These are phyloP conservation scores for Candida morakotiae DNA, from an alignment of 805 yeast genomes.

Conservation along the genomic window DNA sequence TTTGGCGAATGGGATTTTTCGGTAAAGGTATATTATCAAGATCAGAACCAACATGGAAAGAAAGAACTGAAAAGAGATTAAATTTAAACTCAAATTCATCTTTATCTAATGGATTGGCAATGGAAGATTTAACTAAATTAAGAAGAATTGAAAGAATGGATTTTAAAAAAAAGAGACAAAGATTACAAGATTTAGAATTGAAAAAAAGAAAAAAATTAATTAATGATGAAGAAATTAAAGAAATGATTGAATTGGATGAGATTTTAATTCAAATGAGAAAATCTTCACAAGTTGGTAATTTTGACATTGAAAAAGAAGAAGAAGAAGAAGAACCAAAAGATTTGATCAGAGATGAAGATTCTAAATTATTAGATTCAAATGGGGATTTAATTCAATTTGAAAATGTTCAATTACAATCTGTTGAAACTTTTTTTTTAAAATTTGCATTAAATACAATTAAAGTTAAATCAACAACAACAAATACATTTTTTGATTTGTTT, in stretches of 20 bases:
- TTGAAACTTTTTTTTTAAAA: constrained; percentile 68
- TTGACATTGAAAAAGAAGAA: constrained; percentile 9
- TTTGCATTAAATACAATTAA: constrained; percentile 51
- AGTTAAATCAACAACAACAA: constrained; percentile 19
- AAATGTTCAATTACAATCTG: constrained; percentile 66
- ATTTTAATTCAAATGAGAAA: constrained; percentile 17
- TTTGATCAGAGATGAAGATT: constrained; percentile 10
- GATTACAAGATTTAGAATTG: constrained; percentile 46
- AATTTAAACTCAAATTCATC: constrained; percentile 28
- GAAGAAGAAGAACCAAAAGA: constrained; percentile 9
- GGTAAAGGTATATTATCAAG: constrained; percentile 90
- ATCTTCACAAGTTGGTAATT: constrained; percentile 5
- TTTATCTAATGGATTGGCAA: constrained; percentile 32
- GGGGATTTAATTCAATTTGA: constrained; percentile 27
- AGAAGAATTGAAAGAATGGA: constrained; percentile 68
- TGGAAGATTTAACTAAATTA: constrained; percentile 73
- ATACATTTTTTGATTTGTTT: no score
- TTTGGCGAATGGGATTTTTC: constrained; percentile 88
- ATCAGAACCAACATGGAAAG: constrained; percentile 88
- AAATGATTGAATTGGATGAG: constrained; percentile 15
- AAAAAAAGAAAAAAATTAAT: constrained; percentile 30
- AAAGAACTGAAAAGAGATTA: constrained; percentile 57
- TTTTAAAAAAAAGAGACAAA: constrained; percentile 66
- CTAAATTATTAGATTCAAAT: constrained; percentile 12
- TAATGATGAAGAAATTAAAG: constrained; percentile 17